Percentiles rank a stretch among this genome's conserved stretches.
Evolutionary conservation across 768 basidiomycete genomes (phyloP).

Genomic region (Pleurotus ostreatus): DNA sequence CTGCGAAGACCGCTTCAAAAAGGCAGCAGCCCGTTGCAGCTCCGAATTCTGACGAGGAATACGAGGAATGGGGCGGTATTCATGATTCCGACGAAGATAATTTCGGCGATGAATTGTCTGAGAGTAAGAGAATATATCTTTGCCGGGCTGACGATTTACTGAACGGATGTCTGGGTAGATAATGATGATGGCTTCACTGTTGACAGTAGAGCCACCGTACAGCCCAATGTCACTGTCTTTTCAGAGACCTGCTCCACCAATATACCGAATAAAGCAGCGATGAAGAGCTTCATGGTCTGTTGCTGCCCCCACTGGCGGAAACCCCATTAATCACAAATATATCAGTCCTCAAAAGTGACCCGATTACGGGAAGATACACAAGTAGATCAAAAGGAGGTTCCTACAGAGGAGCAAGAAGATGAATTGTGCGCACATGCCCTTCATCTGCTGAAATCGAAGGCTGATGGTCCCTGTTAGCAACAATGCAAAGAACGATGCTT

Average conservation of each 20-base stretch:
- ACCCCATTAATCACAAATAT: not conserved
- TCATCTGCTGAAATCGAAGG: not conserved
- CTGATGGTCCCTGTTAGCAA: conserved; percentile 41
- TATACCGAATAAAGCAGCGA: conserved; percentile 34
- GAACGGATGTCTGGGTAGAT: conserved; percentile 8
- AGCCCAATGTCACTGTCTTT: conserved; percentile 57
- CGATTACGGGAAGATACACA: conserved; percentile 42
- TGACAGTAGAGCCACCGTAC: conserved; percentile 18
- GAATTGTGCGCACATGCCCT: conserved; percentile 39
- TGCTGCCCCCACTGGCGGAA: not conserved
- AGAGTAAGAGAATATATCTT: conserved; percentile 8
- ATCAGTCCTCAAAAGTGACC: conserved; percentile 74
- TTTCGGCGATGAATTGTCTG: conserved; percentile 13
- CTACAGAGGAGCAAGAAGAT: conserved; percentile 44
- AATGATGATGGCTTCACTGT: conserved; percentile 43
- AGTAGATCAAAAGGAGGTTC: conserved; percentile 17
- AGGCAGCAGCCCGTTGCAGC: conserved; percentile 14
- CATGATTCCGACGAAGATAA: conserved; percentile 9
- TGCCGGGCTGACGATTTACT: not conserved
- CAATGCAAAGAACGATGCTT: conserved; percentile 72
- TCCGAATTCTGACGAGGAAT: conserved; percentile 17
- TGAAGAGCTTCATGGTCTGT: conserved; percentile 75
- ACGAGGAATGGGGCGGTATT: conserved; percentile 40
- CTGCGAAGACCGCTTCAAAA: conserved; percentile 13
- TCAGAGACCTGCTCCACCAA: conserved; percentile 25